Conservation (phyloP, 192 early-diverging fungal genomes). For the Coemansia sp. region DNA sequence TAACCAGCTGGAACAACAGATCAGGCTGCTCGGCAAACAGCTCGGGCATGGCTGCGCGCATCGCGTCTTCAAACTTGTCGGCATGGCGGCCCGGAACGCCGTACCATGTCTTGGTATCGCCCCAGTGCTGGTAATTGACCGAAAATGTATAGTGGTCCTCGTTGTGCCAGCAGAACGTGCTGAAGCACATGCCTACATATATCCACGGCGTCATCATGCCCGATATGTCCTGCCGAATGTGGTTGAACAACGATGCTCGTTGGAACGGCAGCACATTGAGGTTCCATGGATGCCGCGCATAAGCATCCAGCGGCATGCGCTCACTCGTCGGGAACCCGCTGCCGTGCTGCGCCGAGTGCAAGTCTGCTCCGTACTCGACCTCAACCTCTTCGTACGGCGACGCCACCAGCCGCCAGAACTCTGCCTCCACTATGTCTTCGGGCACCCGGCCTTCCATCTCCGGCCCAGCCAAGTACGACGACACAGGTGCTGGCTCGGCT, state of each 20-base stretch:
- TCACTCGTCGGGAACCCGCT: constrained; percentile 83
- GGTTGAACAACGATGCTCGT: constrained; percentile 76
- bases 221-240: constrained; percentile 90
- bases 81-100: constrained; percentile 83
- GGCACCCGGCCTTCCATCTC: constrained; percentile 51
- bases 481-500: neutral
- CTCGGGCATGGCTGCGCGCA: constrained; percentile 78
- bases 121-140: constrained; percentile 95
- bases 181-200: constrained; percentile 94
- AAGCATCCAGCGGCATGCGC: constrained; percentile 63
- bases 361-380: constrained; percentile 95
- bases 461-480: constrained; percentile 10
- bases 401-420: constrained; percentile 92
- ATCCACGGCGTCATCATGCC: constrained; percentile 99
- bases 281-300: constrained; percentile 79
- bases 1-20: constrained; percentile 90
- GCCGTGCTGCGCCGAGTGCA: constrained; percentile 88
- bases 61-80: constrained; percentile 77
- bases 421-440: constrained; percentile 81
- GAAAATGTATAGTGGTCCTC: constrained; percentile 98
- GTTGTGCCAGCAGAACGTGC: constrained; percentile 97
- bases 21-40: constrained; percentile 89
- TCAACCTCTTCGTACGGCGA: constrained; percentile 84
- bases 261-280: constrained; percentile 83
- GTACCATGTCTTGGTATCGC: constrained; percentile 98